phyloP scores from a whole-genome alignment of 2,329 filamentous ascomycete genomes.

The Fusarium buxicola region DNA sequence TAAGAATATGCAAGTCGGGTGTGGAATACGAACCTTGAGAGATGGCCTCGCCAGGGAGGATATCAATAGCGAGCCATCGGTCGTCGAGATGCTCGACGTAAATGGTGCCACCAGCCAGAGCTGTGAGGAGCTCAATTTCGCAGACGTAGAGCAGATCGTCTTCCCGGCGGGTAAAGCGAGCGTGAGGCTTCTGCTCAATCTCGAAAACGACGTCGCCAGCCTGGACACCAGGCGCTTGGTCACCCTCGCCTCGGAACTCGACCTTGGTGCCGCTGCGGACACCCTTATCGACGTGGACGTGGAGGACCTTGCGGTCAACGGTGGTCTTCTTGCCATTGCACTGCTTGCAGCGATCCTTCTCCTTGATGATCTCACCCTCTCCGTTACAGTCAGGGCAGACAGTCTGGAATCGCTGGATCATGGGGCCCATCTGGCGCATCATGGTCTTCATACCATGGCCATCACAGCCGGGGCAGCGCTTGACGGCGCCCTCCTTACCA shows the following conservation, averaged over 20 bases:
- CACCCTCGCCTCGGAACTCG: conserved; percentile 96
- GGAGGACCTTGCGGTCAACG: conserved; percentile 96
- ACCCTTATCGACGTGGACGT: conserved; percentile 96
- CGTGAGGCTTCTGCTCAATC: conserved; percentile 99
- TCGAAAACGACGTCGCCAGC: conserved; percentile 98
- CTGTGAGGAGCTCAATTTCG: conserved; percentile 95
- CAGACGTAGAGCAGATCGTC: conserved; percentile 96
- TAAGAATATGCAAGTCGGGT: conserved; percentile 1
- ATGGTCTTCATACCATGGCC: conserved; percentile 99
- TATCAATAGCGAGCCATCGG: conserved; percentile 93
- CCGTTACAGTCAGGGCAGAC: conserved; percentile 98
- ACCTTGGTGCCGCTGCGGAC: conserved; percentile 95
- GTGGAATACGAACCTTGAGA: conserved; percentile 76
- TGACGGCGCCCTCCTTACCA: conserved; percentile 97
- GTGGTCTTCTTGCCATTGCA: conserved; percentile 98
- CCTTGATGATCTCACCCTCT: conserved; percentile 95
- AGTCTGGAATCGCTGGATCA: conserved; percentile 99
- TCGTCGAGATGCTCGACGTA: conserved; percentile 98
- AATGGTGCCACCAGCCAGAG: conserved; percentile 89
- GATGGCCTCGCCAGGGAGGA: conserved; percentile 94
- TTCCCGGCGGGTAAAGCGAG: conserved; percentile 93
- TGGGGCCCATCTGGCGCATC: conserved; percentile 99
- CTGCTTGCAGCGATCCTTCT: conserved; percentile 97
- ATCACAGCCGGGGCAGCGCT: conserved; percentile 90
- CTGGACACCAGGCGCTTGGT: conserved; percentile 92